Base-by-base conservation (phyloP, 2,329 filamentous ascomycete genomes). In the Curvularia verruculosa region DNA sequence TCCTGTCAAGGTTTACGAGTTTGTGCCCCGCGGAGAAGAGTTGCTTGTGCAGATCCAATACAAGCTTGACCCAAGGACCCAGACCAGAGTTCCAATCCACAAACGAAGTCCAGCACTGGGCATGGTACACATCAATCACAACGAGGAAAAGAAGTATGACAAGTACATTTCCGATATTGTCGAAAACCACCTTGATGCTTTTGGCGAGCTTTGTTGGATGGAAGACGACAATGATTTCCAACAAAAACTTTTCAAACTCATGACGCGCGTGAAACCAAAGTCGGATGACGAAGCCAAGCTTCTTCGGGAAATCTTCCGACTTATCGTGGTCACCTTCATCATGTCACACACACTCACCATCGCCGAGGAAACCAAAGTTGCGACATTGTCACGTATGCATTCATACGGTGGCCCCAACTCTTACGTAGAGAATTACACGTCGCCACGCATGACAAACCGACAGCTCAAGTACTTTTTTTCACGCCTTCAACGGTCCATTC, bases 391-490 rank as follows among this genome's bases (percentile, higher is more conserved):
- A 23, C 70, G 73, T 23, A 72, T 82, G 59, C 74, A 72, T 28
- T 75, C 75, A 19, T 75, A 73, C 46, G 60, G 62, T n/a, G 68
- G 67, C 21, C 70, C 65, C 7, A 59, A 65, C 24, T 57, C 67
- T 36, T 75, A 74, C 55, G 50, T 64, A 19, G 60, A 68, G 26
- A 70, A 69, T 26, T 73, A 67, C 59, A 77, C 73, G n/a, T 75
- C 74, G 3, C 79, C 80, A 2, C 76, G 79, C 51, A 78, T 83
- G 63, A 80, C 80, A 12, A 81, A 80, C 52, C 75, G 78, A 13
- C 81, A 83, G 58, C 73, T 83, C 15, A 83, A 83, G 59, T 81
- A 80, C 72, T 80, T 81, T 71, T 82, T 81, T 70, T 69, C 70
- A 13, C 65, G 75, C 21, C 69, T 82, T 15, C 80, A 81, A 51